phyloP scores from a whole-genome alignment of 2,329 filamentous ascomycete species.

The Pseudocercospora crystallina region DNA sequence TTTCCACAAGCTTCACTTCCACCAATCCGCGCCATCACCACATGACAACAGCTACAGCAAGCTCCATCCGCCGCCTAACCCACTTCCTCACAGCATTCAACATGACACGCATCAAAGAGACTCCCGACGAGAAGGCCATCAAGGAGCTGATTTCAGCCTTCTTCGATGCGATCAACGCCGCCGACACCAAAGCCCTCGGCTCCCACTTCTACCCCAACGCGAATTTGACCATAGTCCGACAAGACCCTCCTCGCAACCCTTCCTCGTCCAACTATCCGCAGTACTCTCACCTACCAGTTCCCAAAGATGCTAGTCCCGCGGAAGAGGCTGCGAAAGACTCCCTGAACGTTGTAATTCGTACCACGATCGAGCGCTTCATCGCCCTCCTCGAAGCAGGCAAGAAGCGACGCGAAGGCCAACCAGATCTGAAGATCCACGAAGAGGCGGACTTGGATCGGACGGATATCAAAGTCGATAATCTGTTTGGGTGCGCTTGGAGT shows the following conservation, averaged over 20 bases:
- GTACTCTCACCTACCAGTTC: neutral
- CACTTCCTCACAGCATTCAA: neutral
- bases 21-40: too few species aligned
- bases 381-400: slow-evolving; percentile 17
- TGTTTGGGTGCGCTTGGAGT: slow-evolving; percentile 21
- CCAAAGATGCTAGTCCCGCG: neutral
- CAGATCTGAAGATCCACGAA: slow-evolving; percentile 15
- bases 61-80: too few species aligned
- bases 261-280: slow-evolving; percentile 2
- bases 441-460: slow-evolving; percentile 17
- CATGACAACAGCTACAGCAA: too few species aligned
- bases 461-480: slow-evolving; percentile 16
- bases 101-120: slow-evolving; percentile 18
- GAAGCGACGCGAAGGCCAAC: slow-evolving; percentile 14
- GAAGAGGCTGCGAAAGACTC: neutral
- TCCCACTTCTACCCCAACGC: slow-evolving; percentile 76
- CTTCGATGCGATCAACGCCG: slow-evolving; percentile 25
- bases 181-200: slow-evolving; percentile 57
- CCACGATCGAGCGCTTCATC: slow-evolving; percentile 21
- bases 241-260: slow-evolving; percentile 16
- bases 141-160: slow-evolving; percentile 22
- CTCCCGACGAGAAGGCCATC: slow-evolving; percentile 10
- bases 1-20: too few species aligned
- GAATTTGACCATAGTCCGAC: slow-evolving; percentile 47
- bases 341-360: slow-evolving; percentile 10